Evolutionary conservation across 164 flowering plant species (phyloP), one percentile per base, ranked within the genome.

Genomic region (Pachysandra terminalis): DNA sequence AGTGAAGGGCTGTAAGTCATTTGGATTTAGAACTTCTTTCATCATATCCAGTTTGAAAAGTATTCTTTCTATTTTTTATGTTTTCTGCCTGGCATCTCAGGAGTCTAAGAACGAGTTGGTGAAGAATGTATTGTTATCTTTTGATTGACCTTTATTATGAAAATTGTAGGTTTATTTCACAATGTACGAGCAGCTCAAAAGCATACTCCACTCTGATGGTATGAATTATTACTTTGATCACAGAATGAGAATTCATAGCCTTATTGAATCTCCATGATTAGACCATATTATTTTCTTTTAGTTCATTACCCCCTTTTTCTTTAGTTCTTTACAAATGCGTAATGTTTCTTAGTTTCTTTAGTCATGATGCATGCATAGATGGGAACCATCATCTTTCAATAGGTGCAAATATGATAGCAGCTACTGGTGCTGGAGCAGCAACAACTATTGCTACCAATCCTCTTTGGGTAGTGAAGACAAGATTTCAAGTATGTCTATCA

Each of bases 391-490:
- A 83, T 54, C 90, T 95, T 57, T 86, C 97, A 54, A 40, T 92
- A 45, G 97, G 97, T 68, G 93, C 97, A 62, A 90, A 92, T 63
- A 79, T 95, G 85, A 67, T 89, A 19, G 99, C 99, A 75, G 99
- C 99, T 76, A 76, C 91, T 65, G 93, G 94, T 71, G 99, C 99
- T 73, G 99, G 97, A 69, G 93, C 91, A 79, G 91, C 91, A 63
- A 95, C 99, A 63, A 83, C 93, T 19, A 84, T 86, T 74, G 85
- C 81, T 32, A 95, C 94, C 67, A 92, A 92, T 80, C 99, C 99
- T 76, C 91, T 95, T 64, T 95, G 99, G 99, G 99, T 95, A 71
- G 99, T 95, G 48, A 95, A 95, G 82, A 95, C 99, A 35, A 87
- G 99, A 80, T 82, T 95, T 73, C 99, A 92, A 71, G 99, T 93